Percentiles rank a stretch among this genome's conserved stretches.
phyloP scores from a whole-genome alignment of 257 asterid species.

The Solanum megistacrolobum region DNA sequence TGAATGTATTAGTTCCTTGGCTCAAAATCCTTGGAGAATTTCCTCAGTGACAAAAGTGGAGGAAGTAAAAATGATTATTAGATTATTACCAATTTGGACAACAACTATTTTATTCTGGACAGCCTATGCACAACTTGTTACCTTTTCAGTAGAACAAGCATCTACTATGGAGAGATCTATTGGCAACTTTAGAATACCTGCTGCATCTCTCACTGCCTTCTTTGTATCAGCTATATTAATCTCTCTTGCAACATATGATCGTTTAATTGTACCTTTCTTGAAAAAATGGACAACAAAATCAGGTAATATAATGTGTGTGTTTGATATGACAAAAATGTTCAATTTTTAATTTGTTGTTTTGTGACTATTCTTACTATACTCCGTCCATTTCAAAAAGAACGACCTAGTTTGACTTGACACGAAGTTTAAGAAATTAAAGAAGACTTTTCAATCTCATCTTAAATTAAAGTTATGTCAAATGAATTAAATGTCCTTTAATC shows the following conservation, averaged over 20 bases:
- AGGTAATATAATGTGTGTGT: conserved; percentile 12
- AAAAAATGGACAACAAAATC: conserved; percentile 19
- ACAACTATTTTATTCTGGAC: conserved; percentile 39
- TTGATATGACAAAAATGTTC: not conserved
- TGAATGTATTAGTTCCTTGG: not conserved
- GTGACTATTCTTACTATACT: not conserved
- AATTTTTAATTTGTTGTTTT: not conserved
- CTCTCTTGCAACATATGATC: conserved; percentile 24
- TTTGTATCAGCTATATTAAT: conserved; percentile 29
- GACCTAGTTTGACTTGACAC: not conserved
- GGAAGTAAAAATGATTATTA: conserved; percentile 36
- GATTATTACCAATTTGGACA: conserved; percentile 28
- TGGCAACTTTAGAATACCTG: conserved; percentile 26
- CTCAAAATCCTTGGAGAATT: conserved; percentile 27
- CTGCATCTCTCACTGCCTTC: conserved; percentile 33
- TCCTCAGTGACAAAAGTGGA: conserved; percentile 29
- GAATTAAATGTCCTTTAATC: not conserved
- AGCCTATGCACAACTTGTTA: conserved; percentile 28
- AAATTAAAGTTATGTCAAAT: not conserved
- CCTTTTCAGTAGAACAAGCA: conserved; percentile 42
- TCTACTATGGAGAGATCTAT: conserved; percentile 24
- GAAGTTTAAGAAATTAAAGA: no score
- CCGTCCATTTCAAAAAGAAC: not conserved
- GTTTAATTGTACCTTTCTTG: conserved; percentile 19
- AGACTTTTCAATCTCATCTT: not conserved